phyloP scores from a whole-genome alignment of 2,329 filamentous ascomycete species.

The Colletotrichum sp. region DNA sequence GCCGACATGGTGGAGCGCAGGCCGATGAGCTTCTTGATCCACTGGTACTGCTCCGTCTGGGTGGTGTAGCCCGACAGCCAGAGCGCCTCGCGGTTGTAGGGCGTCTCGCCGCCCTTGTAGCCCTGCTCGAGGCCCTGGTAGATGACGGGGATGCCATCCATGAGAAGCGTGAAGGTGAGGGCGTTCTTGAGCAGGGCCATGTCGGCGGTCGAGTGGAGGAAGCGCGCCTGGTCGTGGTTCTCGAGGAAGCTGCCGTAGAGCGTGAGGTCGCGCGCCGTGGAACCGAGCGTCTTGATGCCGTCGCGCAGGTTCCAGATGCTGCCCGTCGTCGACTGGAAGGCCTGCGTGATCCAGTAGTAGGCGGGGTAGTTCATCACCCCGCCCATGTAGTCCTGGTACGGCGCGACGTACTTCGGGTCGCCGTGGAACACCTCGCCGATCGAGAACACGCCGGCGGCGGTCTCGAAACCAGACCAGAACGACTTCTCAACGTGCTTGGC shows the following conservation, averaged over 20 bases:
- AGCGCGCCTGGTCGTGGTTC: slow-evolving; percentile 64
- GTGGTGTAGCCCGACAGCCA: slow-evolving; percentile 60
- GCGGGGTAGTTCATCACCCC: slow-evolving; percentile 66
- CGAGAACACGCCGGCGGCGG: slow-evolving; percentile 61
- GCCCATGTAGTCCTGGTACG: slow-evolving; percentile 59
- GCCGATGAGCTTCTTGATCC: slow-evolving; percentile 2
- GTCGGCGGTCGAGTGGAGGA: slow-evolving; percentile 57
- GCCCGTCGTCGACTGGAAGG: slow-evolving; percentile 33
- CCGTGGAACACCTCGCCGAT: slow-evolving; percentile 67
- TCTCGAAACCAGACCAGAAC: slow-evolving; percentile 61
- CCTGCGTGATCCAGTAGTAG: slow-evolving; percentile 45
- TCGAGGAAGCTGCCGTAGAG: slow-evolving; percentile 50
- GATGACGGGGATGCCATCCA: slow-evolving; percentile 66
- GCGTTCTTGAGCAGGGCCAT: slow-evolving; percentile 63
- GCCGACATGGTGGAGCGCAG: slow-evolving; percentile 10
- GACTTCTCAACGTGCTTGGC: slow-evolving; percentile 65
- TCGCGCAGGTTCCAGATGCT: slow-evolving; percentile 41
- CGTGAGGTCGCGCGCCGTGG: slow-evolving; percentile 5
- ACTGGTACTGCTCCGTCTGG: slow-evolving; percentile 49
- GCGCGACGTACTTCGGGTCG: slow-evolving; percentile 52
- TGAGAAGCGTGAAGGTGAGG: slow-evolving; percentile 65
- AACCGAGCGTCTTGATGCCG: slow-evolving; percentile 23
- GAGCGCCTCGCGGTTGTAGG: slow-evolving; percentile 61
- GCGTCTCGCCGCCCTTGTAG: slow-evolving; percentile 51
- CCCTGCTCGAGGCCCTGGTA: slow-evolving; percentile 72